phyloP scores from a whole-genome alignment of 257 asterid genomes.

The Linaria vulgaris region DNA sequence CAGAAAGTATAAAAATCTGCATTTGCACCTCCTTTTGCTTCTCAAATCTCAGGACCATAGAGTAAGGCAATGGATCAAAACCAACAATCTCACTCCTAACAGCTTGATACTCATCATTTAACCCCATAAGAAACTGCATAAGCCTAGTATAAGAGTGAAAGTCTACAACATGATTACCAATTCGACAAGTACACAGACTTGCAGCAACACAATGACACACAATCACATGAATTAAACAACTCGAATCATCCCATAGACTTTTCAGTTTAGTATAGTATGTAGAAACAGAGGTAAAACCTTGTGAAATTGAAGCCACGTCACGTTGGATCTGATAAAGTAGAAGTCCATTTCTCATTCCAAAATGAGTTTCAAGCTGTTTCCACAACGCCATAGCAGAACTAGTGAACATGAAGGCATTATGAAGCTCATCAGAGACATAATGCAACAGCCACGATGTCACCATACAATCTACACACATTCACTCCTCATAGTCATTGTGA shows the following conservation, averaged over 20 bases:
- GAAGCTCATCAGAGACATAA: not conserved
- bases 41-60: too few relatives aligned
- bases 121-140: not conserved
- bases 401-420: not conserved
- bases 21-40: not conserved
- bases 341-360: not conserved
- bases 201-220: not conserved
- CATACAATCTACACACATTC: not conserved
- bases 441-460: not conserved
- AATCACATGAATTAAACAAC: not conserved
- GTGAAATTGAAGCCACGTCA: not conserved
- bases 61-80: not conserved
- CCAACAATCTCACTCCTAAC: not conserved
- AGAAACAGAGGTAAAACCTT: not conserved
- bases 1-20: too few relatives aligned
- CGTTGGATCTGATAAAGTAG: not conserved
- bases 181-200: not conserved
- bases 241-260: too few relatives aligned
- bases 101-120: not conserved
- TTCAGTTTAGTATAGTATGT: not conserved
- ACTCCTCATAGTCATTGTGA: too few relatives aligned
- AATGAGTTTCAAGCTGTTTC: not conserved
- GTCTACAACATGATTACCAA: not conserved
- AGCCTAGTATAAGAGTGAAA: not conserved
- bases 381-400: not conserved